phyloP scores from a whole-genome alignment of 345 rosid species.

The Murraya paniculata region DNA sequence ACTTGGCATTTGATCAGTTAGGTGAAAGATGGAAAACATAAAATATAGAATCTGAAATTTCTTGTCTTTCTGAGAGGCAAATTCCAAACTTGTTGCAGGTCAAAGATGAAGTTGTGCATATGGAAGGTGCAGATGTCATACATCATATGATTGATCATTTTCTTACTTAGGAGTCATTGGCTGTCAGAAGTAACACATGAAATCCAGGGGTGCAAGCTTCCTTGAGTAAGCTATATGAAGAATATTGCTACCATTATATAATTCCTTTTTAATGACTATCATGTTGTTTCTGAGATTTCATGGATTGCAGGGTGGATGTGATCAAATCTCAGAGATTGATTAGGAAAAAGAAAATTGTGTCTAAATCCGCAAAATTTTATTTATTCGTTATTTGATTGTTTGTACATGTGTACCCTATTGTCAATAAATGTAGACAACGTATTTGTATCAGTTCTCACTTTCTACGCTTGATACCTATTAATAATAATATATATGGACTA shows the following conservation, averaged over 20 bases:
- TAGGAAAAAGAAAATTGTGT: background rate
- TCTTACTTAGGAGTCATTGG: conserved; percentile 31
- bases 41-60: background rate
- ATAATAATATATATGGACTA: too few species aligned
- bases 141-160: conserved; percentile 85
- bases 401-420: background rate
- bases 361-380: conserved; percentile 13
- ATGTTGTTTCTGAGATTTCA: background rate
- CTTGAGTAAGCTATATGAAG: background rate
- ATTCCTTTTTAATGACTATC: background rate
- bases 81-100: conserved; percentile 44
- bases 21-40: background rate
- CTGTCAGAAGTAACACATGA: background rate
- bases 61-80: background rate
- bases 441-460: background rate
- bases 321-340: background rate
- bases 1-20: background rate
- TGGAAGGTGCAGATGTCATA: conserved; percentile 89
- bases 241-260: background rate
- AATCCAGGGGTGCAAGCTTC: conserved; percentile 3
- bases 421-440: background rate
- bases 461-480: background rate
- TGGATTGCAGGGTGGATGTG: conserved; percentile 14
- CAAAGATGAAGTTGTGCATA: conserved; percentile 63
- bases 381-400: conserved; percentile 14